Percentiles rank a stretch among this genome's conserved stretches.
phyloP scores from a whole-genome alignment of 495 filamentous ascomycete species.

The Collariella sp. region DNA sequence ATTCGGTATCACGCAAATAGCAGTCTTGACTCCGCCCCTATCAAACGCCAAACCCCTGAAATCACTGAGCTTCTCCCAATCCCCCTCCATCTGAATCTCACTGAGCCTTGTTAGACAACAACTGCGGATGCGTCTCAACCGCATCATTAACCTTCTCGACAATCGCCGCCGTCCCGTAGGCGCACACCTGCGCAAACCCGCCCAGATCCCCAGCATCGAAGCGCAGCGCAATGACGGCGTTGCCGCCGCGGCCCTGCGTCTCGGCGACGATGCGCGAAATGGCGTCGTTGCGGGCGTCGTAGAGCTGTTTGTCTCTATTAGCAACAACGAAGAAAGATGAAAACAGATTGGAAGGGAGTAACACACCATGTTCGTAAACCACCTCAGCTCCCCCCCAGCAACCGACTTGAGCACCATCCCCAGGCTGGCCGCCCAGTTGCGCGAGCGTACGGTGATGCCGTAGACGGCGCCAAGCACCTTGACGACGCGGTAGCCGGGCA shows the following conservation, averaged over 20 bases:
- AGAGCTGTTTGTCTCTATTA: slow-evolving; percentile 29
- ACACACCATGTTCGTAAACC: slow-evolving; percentile 45
- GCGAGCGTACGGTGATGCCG: slow-evolving; percentile 50
- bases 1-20: background rate
- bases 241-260: slow-evolving; percentile 48
- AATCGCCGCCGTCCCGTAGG: slow-evolving; percentile 51
- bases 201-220: slow-evolving; percentile 46
- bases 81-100: background rate
- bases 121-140: slow-evolving; percentile 16
- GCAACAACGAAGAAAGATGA: background rate
- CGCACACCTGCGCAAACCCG: slow-evolving; percentile 49
- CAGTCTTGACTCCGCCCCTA: background rate
- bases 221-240: slow-evolving; percentile 49
- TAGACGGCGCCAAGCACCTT: slow-evolving; percentile 51
- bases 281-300: slow-evolving; percentile 47
- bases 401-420: slow-evolving; percentile 43
- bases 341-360: no score
- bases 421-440: slow-evolving; percentile 40
- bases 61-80: background rate
- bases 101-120: background rate
- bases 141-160: slow-evolving; percentile 37
- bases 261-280: slow-evolving; percentile 47
- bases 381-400: slow-evolving; percentile 49
- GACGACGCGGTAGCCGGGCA: slow-evolving; percentile 50
- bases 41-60: background rate